These are phyloP conservation scores for Salinomyces thailandicus DNA, from an alignment of 2,329 filamentous ascomycete species.

Conservation along the genomic window DNA sequence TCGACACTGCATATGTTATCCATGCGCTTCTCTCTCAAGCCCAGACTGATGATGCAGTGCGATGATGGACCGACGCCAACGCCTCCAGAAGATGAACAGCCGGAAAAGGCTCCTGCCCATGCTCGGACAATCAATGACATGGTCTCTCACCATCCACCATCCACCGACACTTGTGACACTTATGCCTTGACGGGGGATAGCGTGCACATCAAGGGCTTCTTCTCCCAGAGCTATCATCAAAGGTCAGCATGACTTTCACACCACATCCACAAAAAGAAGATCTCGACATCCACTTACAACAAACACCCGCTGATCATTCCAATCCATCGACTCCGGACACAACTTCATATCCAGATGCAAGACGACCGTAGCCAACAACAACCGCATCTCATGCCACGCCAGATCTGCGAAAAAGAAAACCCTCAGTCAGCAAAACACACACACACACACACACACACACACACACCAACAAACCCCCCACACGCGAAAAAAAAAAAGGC, in stretches of 20 bases:
- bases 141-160: too few relatives aligned
- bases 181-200: constrained; percentile 4
- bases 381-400: constrained; percentile 29
- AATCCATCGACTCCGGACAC: constrained; percentile 17
- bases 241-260: too few relatives aligned
- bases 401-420: constrained; percentile 13
- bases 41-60: too few relatives aligned
- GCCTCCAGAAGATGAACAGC: too few relatives aligned
- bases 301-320: constrained; percentile 24
- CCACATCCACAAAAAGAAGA: neutral
- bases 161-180: too few relatives aligned
- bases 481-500: too few relatives aligned
- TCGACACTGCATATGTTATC: too few relatives aligned
- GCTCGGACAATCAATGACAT: too few relatives aligned
- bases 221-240: constrained; percentile 22
- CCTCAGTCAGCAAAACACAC: neutral
- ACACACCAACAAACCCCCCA: too few relatives aligned
- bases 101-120: too few relatives aligned
- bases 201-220: constrained; percentile 16
- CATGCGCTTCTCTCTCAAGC: too few relatives aligned
- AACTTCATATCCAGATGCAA: constrained; percentile 29
- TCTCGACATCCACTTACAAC: constrained; percentile 1
- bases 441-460: neutral
- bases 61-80: too few relatives aligned
- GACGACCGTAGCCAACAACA: constrained; percentile 29